Conservation (phyloP, 2,329 filamentous ascomycete genomes). For the Cordyceps militaris region DNA sequence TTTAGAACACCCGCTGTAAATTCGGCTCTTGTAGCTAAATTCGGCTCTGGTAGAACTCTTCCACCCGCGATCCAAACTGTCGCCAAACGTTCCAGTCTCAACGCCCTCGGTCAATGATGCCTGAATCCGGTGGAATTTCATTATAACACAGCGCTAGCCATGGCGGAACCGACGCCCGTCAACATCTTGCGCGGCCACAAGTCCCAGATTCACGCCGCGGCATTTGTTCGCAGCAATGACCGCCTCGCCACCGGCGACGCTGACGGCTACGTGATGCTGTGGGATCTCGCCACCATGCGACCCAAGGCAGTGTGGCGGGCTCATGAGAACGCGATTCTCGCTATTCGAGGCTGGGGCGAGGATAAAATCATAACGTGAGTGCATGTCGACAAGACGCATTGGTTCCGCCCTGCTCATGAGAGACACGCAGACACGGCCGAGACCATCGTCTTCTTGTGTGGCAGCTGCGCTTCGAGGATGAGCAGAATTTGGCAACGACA, state of each 20-base stretch:
- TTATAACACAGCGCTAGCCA: not conserved
- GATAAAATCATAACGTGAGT: constrained; percentile 78
- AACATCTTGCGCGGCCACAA: constrained; percentile 78
- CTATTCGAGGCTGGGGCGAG: constrained; percentile 62
- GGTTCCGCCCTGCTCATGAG: not conserved
- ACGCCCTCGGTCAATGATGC: not conserved
- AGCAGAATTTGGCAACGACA: constrained; percentile 56
- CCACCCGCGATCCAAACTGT: too few species aligned
- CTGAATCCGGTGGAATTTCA: not conserved
- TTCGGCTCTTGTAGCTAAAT: too few species aligned
- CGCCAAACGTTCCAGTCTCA: too few species aligned
- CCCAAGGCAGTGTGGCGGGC: constrained; percentile 80
- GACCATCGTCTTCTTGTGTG: constrained; percentile 84
- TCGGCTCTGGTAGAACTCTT: too few species aligned
- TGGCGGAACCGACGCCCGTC: constrained; percentile 33
- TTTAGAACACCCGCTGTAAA: too few species aligned
- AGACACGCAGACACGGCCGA: constrained; percentile 71
- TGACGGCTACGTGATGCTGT: constrained; percentile 80
- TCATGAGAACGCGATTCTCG: constrained; percentile 71
- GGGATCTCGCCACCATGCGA: constrained; percentile 77
- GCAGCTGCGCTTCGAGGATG: constrained; percentile 58
- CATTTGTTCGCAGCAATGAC: constrained; percentile 65
- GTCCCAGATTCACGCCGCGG: constrained; percentile 68
- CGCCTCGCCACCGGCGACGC: constrained; percentile 82
- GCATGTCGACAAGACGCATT: not conserved